A percentile compares a stretch with the other conserved stretches of the same genome.
Conservation (phyloP, 768 basidiomycete genomes). For the Gloeopeniophorella convolvens region DNA sequence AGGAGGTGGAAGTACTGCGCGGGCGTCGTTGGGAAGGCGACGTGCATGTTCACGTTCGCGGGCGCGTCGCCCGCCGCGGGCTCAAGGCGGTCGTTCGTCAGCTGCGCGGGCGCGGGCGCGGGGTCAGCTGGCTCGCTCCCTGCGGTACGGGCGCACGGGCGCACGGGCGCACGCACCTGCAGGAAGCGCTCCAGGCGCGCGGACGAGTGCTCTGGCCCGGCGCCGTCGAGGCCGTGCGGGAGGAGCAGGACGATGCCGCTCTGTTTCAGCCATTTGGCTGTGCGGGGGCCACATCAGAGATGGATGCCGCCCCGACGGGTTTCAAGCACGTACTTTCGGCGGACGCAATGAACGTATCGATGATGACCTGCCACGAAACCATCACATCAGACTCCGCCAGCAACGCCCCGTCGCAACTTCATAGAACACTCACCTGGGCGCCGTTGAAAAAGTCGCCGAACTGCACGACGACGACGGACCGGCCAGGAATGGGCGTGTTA, state of each 20-base stretch:
- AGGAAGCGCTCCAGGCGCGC: constrained; percentile 84
- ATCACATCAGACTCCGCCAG: too few species aligned
- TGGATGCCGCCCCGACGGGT: background rate
- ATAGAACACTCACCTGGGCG: constrained; percentile 61
- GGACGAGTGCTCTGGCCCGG: constrained; percentile 91
- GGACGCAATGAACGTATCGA: constrained; percentile 84
- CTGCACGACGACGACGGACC: constrained; percentile 29
- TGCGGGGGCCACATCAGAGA: constrained; percentile 4
- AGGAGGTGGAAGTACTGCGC: constrained; percentile 92
- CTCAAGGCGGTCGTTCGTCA: constrained; percentile 66
- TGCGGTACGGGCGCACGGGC: too few species aligned
- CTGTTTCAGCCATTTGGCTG: constrained; percentile 92
- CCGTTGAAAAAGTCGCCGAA: constrained; percentile 95
- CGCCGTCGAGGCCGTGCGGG: constrained; percentile 88
- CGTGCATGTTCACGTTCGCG: constrained; percentile 73
- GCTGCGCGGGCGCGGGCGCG: too few species aligned
- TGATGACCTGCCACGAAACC: constrained; percentile 54
- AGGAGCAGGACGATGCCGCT: constrained; percentile 81
- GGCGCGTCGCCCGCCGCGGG: constrained; percentile 24
- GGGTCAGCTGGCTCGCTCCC: too few species aligned
- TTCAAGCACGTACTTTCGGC: constrained; percentile 59
- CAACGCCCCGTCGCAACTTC: too few species aligned
- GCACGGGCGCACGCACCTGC: too few species aligned
- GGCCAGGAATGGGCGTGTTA: background rate
- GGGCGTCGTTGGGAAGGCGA: constrained; percentile 81